A percentile compares a stretch with the other conserved stretches of the same genome.
Evolutionary conservation across 257 asterid genomes (phyloP).

Genomic region (Gentiana straminea): DNA sequence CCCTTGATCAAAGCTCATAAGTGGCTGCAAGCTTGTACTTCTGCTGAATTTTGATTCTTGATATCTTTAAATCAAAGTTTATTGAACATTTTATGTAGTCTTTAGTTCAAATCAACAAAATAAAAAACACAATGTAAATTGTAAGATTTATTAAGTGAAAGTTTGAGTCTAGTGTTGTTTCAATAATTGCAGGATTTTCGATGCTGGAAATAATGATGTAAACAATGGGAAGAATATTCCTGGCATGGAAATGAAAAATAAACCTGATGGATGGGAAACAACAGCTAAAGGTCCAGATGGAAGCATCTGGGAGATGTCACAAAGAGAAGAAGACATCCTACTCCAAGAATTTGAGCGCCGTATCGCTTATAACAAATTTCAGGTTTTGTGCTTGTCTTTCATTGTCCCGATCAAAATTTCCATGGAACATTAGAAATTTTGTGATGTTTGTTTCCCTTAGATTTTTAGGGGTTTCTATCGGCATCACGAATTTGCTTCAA

Average conservation of each 20-base stretch:
- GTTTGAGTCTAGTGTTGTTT: neutral
- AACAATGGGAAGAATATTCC: slow-evolving; percentile 24
- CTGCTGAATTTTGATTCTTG: no score
- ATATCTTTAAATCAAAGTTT: no score
- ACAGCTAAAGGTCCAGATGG: slow-evolving; percentile 60
- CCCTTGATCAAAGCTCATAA: no score
- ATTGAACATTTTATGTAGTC: no score
- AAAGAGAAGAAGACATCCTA: slow-evolving; percentile 85
- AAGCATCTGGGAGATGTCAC: slow-evolving; percentile 88
- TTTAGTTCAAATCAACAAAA: no score
- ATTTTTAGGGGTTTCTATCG: no score
- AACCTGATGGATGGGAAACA: slow-evolving; percentile 95
- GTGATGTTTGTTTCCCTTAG: no score
- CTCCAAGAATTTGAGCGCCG: slow-evolving; percentile 97
- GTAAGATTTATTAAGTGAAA: no score
- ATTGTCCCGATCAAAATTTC: neutral
- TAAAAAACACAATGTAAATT: no score
- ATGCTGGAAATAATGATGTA: slow-evolving; percentile 48
- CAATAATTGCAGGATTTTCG: slow-evolving; percentile 55
- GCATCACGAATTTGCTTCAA: no score
- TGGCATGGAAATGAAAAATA: slow-evolving; percentile 54
- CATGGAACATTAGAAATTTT: neutral
- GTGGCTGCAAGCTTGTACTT: no score
- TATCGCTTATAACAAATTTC: slow-evolving; percentile 82
- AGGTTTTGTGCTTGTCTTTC: slow-evolving; percentile 30